Evolutionary conservation across 2,329 filamentous ascomycete genomes (phyloP).

Genomic region (Epicoccum sorghinum): DNA sequence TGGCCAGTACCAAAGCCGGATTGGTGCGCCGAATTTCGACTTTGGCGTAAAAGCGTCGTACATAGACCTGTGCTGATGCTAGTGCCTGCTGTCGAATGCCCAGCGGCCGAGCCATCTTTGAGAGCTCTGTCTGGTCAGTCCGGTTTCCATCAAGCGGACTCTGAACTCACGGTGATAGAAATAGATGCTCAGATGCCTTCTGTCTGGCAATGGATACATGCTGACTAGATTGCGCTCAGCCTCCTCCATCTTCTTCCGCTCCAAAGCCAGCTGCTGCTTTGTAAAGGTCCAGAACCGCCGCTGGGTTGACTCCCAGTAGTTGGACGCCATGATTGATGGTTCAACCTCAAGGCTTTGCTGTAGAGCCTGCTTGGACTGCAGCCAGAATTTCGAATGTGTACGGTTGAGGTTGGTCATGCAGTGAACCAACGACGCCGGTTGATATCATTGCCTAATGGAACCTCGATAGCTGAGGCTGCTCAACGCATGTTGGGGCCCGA

Average conservation of each 20-base stretch:
- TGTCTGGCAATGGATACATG: constrained; percentile 81
- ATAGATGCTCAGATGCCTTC: constrained; percentile 84
- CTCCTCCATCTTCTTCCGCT: constrained; percentile 78
- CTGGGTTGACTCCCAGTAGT: constrained; percentile 96
- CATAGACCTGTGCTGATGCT: constrained; percentile 91
- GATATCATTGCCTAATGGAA: background rate
- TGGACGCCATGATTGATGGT: constrained; percentile 74
- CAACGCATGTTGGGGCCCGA: background rate
- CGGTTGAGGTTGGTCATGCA: background rate
- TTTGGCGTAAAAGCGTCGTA: constrained; percentile 90
- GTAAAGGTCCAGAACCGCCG: constrained; percentile 89
- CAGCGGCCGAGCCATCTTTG: constrained; percentile 82
- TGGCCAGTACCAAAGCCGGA: constrained; percentile 90
- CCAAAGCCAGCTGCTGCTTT: constrained; percentile 75
- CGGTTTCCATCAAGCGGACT: background rate
- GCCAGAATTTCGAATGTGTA: background rate
- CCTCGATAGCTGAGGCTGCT: background rate
- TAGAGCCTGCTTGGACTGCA: background rate
- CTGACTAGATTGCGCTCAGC: constrained; percentile 75
- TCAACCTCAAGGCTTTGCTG: background rate
- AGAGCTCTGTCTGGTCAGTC: constrained; percentile 62
- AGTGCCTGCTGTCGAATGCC: constrained; percentile 87
- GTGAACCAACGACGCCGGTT: background rate
- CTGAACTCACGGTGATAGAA: constrained; percentile 78
- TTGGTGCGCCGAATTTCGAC: constrained; percentile 93